Evolutionary conservation across 2,329 filamentous ascomycete species (phyloP).

Genomic region (Colletotrichum agaves): DNA sequence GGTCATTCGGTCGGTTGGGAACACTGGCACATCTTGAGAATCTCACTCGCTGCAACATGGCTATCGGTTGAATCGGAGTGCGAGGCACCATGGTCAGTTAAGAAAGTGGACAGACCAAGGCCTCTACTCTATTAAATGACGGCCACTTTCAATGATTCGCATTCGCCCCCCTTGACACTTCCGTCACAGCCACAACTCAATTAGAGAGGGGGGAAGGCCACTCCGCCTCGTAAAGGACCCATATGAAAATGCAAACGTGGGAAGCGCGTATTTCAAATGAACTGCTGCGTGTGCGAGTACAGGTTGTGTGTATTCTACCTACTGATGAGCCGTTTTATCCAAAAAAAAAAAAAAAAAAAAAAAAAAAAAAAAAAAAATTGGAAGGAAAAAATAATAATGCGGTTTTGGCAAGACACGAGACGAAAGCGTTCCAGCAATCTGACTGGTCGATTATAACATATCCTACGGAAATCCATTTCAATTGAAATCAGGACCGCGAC

Average conservation of each 20-base stretch:
- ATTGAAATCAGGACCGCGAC: background rate
- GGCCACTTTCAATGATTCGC: slow-evolving; percentile 27
- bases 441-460: too few relatives aligned
- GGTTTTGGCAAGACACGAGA: too few relatives aligned
- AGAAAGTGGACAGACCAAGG: slow-evolving; percentile 22
- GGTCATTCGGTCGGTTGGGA: background rate
- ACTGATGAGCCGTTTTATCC: too few relatives aligned
- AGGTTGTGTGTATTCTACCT: background rate
- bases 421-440: too few relatives aligned
- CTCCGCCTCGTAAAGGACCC: slow-evolving; percentile 1
- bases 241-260: background rate
- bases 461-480: background rate
- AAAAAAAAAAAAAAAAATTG: too few relatives aligned
- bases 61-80: slow-evolving; percentile 16
- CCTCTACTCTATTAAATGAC: slow-evolving; percentile 14
- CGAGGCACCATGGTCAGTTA: background rate
- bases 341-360: too few relatives aligned
- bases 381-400: too few relatives aligned
- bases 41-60: background rate
- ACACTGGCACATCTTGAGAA: background rate
- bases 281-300: background rate
- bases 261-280: background rate
- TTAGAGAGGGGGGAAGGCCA: background rate
- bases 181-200: slow-evolving; percentile 33
- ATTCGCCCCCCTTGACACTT: slow-evolving; percentile 23